phyloP scores from a whole-genome alignment of 1,284 basidiomycete genomes.

The Ceratobasidium sp. region DNA sequence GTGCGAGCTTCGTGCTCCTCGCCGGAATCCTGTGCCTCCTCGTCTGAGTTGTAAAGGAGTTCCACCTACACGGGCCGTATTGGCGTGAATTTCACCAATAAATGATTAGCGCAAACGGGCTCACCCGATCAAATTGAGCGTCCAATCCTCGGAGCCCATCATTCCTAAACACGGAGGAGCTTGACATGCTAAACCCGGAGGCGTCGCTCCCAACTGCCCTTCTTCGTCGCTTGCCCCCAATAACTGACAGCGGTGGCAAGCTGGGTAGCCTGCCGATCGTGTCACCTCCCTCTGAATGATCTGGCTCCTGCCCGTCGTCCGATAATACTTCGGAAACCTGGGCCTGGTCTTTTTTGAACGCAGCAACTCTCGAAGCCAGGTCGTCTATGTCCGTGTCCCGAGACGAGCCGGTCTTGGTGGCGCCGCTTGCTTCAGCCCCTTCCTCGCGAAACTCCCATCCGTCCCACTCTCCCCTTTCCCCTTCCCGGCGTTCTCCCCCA shows the following conservation, averaged over 20 bases:
- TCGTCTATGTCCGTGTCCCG: constrained; percentile 50
- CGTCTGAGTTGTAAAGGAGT: constrained; percentile 51
- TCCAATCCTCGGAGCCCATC: constrained; percentile 89
- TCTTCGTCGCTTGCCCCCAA: constrained; percentile 79
- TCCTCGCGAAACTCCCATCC: constrained; percentile 57
- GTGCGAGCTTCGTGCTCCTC: constrained; percentile 60
- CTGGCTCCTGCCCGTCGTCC: constrained; percentile 69
- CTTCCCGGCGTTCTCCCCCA: constrained; percentile 70
- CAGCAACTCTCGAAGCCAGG: constrained; percentile 52
- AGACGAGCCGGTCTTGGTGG: constrained; percentile 47
- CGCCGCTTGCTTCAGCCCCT: constrained; percentile 50
- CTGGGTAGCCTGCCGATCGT: constrained; percentile 78
- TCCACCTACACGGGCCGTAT: constrained; percentile 64
- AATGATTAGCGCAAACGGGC: constrained; percentile 48
- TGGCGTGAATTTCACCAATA: constrained; percentile 15
- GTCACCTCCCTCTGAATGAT: constrained; percentile 87
- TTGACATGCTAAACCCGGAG: constrained; percentile 96
- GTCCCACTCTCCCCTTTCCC: constrained; percentile 52
- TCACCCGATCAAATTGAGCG: constrained; percentile 91
- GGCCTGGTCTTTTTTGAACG: constrained; percentile 52
- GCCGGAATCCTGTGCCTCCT: constrained; percentile 68
- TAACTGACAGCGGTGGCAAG: constrained; percentile 67
- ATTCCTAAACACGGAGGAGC: constrained; percentile 94
- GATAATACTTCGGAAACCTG: constrained; percentile 46
- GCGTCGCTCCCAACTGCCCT: constrained; percentile 79